Base-by-base conservation (phyloP, 768 basidiomycete genomes). In the Hygrophoropsis aurantiaca region DNA sequence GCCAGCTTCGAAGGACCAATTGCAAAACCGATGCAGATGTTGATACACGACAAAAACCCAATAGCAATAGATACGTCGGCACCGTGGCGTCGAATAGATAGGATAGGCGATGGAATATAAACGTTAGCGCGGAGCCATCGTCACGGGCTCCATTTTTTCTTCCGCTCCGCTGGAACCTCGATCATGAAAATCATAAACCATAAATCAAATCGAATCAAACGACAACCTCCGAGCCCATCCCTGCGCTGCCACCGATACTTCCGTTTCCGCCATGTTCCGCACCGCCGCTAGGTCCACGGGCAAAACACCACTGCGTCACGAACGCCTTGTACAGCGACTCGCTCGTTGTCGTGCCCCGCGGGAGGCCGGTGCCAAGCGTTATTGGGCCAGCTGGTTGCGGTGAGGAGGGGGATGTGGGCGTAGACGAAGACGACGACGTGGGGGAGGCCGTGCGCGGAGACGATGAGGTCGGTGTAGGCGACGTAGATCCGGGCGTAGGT, bases 241-340 rank as follows among this genome's bases (percentile, higher is more conserved):
- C 60, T 24, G 65, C 5, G 53, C 49, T 48, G 64, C 44, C 35
- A 66, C 53, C 4, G 44, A 26, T 4, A 44, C 47, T 4, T 46
- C 48, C 9, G 4, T 7, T 4, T 42, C 41, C 19, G 11, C 13
- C 4, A 6, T 18, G 11, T 25, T n/a, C 20, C 42, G 27, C 2
- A n/a, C 15, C 20, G 41, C 49, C 7, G 38, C 50, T 70, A 59
- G 61, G 61, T 43, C 38, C 72, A 53, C 77, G 73, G 7, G 81
- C 82, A 62, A 86, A 86, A 61, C 84, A 85, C 84, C 84, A 86
- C 59, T 82, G 78, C 45, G 69, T 56, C 41, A 85, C 77, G 49
- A 85, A 80, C 19, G 81, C 80, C 44, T 84, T 75, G 56, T 85
- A 85, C 13, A 66, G 64, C 23, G 67, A 59, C 35, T 69, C 65